These are phyloP conservation scores for Cryptosporidium viatorum DNA, from an alignment of 169 alveolate genomes.

Conservation along the genomic window DNA sequence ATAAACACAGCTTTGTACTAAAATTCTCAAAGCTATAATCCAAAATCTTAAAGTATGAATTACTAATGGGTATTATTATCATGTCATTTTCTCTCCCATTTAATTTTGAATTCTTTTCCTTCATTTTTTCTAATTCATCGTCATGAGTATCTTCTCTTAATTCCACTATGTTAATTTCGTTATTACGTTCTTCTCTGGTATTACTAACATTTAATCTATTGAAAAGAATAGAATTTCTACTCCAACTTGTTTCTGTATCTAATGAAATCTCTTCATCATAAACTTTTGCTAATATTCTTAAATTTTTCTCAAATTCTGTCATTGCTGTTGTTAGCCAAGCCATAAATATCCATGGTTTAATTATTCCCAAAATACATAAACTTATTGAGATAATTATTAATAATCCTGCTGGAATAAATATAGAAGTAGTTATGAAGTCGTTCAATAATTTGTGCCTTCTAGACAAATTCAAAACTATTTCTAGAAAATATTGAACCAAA, in stretches of 20 bases:
- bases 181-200: not conserved
- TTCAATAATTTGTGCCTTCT: constrained; percentile 19
- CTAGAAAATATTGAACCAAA: constrained; percentile 22
- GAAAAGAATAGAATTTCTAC: not conserved
- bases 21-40: constrained; percentile 33
- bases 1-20: constrained; percentile 4
- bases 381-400: constrained; percentile 18
- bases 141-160: not conserved
- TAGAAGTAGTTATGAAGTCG: constrained; percentile 54
- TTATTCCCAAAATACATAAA: constrained; percentile 51
- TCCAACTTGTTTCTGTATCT: not conserved
- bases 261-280: not conserved
- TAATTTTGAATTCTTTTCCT: not conserved
- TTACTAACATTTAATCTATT: not conserved
- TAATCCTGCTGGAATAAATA: constrained; percentile 43
- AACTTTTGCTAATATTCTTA: constrained; percentile 25
- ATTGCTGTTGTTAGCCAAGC: constrained; percentile 31
- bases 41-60: constrained; percentile 48
- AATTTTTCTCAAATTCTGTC: constrained; percentile 55
- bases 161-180: constrained; percentile 23
- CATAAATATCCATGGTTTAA: constrained; percentile 72
- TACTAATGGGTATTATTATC: constrained; percentile 50
- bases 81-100: constrained; percentile 3
- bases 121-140: not conserved
- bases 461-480: not conserved